Conservation (phyloP, 2,329 filamentous ascomycete genomes). For the Exophiala phaeomuriformis region DNA sequence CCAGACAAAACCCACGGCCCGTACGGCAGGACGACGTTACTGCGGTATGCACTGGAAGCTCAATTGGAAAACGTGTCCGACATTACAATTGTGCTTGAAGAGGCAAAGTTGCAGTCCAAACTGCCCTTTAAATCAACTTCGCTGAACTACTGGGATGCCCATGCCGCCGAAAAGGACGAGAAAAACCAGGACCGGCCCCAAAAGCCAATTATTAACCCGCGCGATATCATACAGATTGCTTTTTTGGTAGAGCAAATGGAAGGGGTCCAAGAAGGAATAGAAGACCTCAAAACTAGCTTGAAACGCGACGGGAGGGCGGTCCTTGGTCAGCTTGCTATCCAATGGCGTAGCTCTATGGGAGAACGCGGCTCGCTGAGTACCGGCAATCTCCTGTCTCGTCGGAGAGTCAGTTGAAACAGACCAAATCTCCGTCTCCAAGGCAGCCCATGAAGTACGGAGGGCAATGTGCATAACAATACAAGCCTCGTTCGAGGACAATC, state of each 20-base stretch:
- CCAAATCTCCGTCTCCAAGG: too few relatives aligned
- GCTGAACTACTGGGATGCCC: slow-evolving; percentile 46
- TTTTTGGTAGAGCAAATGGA: slow-evolving; percentile 54
- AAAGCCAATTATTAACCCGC: slow-evolving; percentile 45
- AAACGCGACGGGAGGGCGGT: slow-evolving; percentile 45
- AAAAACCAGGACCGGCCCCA: slow-evolving; percentile 33
- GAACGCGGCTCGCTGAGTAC: slow-evolving; percentile 82
- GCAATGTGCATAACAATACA: background rate
- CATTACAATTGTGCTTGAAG: slow-evolving; percentile 68
- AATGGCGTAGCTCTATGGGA: slow-evolving; percentile 86
- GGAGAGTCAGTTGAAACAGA: slow-evolving; percentile 18
- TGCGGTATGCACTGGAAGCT: slow-evolving; percentile 73
- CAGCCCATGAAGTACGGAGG: background rate
- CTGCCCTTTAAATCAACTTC: slow-evolving; percentile 44
- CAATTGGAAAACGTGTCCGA: slow-evolving; percentile 94
- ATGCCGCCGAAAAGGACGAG: slow-evolving; percentile 16
- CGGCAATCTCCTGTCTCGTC: slow-evolving; percentile 58
- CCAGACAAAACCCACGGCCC: slow-evolving; percentile 41
- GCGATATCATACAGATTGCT: slow-evolving; percentile 58
- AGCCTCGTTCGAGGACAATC: background rate
- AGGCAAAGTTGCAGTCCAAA: slow-evolving; percentile 20
- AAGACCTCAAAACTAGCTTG: slow-evolving; percentile 43
- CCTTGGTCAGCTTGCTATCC: slow-evolving; percentile 75
- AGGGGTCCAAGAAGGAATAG: slow-evolving; percentile 41
- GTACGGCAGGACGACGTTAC: slow-evolving; percentile 37